phyloP scores from a whole-genome alignment of 352 stramenopile genomes.

The Phytophthora podocarpi region DNA sequence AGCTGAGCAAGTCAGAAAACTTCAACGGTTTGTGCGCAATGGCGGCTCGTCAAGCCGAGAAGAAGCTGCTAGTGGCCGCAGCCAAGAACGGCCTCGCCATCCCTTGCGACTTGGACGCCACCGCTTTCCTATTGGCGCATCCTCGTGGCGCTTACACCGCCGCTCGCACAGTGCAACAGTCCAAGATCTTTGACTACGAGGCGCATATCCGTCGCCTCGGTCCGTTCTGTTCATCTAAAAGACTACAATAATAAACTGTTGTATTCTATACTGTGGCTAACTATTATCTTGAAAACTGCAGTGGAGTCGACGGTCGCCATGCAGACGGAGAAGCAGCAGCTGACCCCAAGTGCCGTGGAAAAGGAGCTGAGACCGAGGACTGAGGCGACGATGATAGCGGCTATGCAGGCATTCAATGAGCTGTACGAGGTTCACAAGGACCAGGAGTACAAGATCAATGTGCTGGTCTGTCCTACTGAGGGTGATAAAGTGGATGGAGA shows the following conservation, averaged over 20 bases:
- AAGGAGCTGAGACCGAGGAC: slow-evolving; percentile 56
- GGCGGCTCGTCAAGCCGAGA: slow-evolving; percentile 24
- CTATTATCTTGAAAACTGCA: slow-evolving; percentile 21
- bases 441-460: slow-evolving; percentile 87
- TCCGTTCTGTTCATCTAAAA: slow-evolving; percentile 19
- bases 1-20: too few species aligned
- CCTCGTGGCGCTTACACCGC: slow-evolving; percentile 77
- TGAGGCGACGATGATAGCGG: slow-evolving; percentile 66
- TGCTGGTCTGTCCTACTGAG: slow-evolving; percentile 61
- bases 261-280: neutral
- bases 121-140: slow-evolving; percentile 63
- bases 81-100: slow-evolving; percentile 81
- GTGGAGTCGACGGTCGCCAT: slow-evolving; percentile 79
- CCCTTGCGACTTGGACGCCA: slow-evolving; percentile 65
- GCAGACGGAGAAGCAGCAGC: slow-evolving; percentile 38
- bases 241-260: neutral
- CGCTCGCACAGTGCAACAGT: slow-evolving; percentile 76
- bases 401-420: slow-evolving; percentile 65
- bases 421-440: slow-evolving; percentile 44
- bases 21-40: neutral
- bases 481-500: slow-evolving; percentile 16
- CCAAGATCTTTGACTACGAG: slow-evolving; percentile 81
- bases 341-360: slow-evolving; percentile 38
- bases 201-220: slow-evolving; percentile 77
- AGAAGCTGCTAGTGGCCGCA: slow-evolving; percentile 49